These are phyloP conservation scores for Suillus occidentalis DNA, from an alignment of 768 basidiomycete species.

Conservation along the genomic window DNA sequence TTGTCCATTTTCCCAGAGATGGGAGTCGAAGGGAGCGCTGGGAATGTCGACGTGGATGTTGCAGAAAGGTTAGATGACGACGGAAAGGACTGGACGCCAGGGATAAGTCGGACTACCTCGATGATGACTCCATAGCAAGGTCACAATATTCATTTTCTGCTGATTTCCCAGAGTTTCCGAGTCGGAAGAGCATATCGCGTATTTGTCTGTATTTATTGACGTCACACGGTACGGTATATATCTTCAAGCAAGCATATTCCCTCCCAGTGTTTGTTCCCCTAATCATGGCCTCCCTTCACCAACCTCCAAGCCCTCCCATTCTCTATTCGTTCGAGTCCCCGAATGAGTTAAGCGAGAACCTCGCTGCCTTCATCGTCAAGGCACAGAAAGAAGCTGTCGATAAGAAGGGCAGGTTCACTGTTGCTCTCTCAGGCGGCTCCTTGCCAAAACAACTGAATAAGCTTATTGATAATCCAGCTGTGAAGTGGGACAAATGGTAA, in stretches of 20 bases:
- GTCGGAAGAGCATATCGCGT: no score
- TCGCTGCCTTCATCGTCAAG: slow-evolving; percentile 81
- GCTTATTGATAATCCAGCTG: slow-evolving; percentile 59
- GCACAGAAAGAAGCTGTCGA: slow-evolving; percentile 88
- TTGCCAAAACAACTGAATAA: slow-evolving; percentile 79
- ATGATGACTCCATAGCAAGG: background rate
- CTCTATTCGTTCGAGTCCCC: slow-evolving; percentile 67
- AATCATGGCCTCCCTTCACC: slow-evolving; percentile 37
- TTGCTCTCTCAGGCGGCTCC: slow-evolving; percentile 93
- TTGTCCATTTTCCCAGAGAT: slow-evolving; percentile 79
- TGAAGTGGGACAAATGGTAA: slow-evolving; percentile 95
- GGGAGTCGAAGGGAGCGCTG: slow-evolving; percentile 26
- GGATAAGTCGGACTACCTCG: background rate
- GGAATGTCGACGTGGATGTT: background rate
- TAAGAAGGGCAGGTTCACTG: slow-evolving; percentile 86
- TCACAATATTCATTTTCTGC: background rate
- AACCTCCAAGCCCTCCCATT: slow-evolving; percentile 63
- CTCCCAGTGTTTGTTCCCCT: slow-evolving; percentile 16
- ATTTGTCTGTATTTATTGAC: slow-evolving; percentile 31
- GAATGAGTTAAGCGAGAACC: slow-evolving; percentile 55
- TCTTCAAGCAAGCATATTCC: slow-evolving; percentile 1
- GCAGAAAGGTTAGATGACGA: slow-evolving; percentile 6
- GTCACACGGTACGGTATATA: slow-evolving; percentile 17
- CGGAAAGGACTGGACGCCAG: background rate
- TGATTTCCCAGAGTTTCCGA: background rate